A percentile compares a stretch with the other conserved stretches of the same genome.
Conservation (phyloP, 2,329 filamentous ascomycete species). For the Fusarium acutatum region DNA sequence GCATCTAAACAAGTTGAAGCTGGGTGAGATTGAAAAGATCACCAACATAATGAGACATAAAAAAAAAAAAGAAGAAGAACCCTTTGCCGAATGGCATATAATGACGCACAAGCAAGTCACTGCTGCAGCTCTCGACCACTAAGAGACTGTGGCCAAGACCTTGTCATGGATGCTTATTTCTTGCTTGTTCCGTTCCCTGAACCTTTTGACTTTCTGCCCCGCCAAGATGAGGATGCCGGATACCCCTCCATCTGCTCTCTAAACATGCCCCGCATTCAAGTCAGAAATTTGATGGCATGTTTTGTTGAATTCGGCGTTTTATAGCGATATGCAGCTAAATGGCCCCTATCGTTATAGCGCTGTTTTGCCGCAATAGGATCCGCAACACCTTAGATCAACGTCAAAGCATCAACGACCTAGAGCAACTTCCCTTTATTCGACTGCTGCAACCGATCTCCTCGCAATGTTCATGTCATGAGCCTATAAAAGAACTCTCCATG, state of each 20-base stretch:
- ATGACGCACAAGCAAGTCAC: slow-evolving; percentile 35
- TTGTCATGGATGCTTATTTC: slow-evolving; percentile 33
- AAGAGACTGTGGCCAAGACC: slow-evolving; percentile 20
- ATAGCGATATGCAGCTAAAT: slow-evolving; percentile 31
- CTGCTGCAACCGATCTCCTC: slow-evolving; percentile 12
- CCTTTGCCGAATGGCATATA: slow-evolving; percentile 15
- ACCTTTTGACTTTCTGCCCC: slow-evolving; percentile 32
- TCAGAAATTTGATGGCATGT: neutral
- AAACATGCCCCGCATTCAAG: slow-evolving; percentile 35
- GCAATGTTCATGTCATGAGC: slow-evolving; percentile 40
- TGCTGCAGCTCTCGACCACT: slow-evolving; percentile 30
- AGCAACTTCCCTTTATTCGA: slow-evolving; percentile 25
- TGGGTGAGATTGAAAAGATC: slow-evolving; percentile 6
- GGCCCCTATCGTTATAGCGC: slow-evolving; percentile 25
- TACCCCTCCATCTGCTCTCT: slow-evolving; percentile 37
- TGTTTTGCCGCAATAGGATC: slow-evolving; percentile 35
- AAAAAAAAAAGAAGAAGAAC: neutral
- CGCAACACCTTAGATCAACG: slow-evolving; percentile 30
- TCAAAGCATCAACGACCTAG: slow-evolving; percentile 37
- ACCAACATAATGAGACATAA: slow-evolving; percentile 13
- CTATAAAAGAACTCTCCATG: slow-evolving; percentile 26
- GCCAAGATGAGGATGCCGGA: slow-evolving; percentile 23
- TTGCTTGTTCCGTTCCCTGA: slow-evolving; percentile 6
- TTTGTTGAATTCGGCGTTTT: slow-evolving; percentile 2
- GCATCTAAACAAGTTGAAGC: slow-evolving; percentile 20